Conservation (phyloP, 2,329 filamentous ascomycete genomes). For the Ophiostoma australiae region DNA sequence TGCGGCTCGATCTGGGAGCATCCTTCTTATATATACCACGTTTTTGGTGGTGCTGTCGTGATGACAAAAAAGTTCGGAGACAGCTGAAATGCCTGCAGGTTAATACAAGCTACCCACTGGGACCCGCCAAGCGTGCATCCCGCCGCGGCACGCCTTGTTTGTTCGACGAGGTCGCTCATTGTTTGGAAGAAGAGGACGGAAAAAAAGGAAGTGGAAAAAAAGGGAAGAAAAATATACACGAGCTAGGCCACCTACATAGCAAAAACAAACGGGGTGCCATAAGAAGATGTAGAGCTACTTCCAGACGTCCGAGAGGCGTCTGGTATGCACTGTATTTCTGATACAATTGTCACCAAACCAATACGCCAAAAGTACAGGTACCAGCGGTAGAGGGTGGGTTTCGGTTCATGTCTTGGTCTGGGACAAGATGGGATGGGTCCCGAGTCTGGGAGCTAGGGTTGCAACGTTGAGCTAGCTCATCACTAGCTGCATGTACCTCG, state of each 20-base stretch:
- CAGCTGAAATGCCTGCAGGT: neutral
- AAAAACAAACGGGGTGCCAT: neutral
- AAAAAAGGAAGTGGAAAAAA: no score
- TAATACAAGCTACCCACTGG: neutral
- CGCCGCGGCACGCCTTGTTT: conserved; percentile 9
- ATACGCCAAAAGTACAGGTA: neutral
- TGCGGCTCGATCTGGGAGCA: neutral
- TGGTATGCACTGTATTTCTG: neutral
- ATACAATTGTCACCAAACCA: neutral
- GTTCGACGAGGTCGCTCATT: neutral
- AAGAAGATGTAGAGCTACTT: neutral
- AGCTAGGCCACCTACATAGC: neutral
- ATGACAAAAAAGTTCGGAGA: neutral
- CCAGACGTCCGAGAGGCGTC: neutral
- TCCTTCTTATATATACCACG: conserved; percentile 5
- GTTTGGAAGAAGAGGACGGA: neutral
- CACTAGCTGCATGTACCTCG: neutral
- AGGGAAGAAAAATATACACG: neutral
- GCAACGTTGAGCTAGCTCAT: neutral
- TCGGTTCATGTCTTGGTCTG: neutral
- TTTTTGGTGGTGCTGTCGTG: neutral
- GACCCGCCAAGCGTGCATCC: conserved; percentile 6
- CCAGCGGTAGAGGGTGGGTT: neutral
- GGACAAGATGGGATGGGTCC: neutral
- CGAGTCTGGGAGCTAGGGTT: neutral